Evolutionary conservation across 1,284 basidiomycete species (phyloP), one percentile per base, ranked within the genome.

Genomic region (Trichosporon sp.): DNA sequence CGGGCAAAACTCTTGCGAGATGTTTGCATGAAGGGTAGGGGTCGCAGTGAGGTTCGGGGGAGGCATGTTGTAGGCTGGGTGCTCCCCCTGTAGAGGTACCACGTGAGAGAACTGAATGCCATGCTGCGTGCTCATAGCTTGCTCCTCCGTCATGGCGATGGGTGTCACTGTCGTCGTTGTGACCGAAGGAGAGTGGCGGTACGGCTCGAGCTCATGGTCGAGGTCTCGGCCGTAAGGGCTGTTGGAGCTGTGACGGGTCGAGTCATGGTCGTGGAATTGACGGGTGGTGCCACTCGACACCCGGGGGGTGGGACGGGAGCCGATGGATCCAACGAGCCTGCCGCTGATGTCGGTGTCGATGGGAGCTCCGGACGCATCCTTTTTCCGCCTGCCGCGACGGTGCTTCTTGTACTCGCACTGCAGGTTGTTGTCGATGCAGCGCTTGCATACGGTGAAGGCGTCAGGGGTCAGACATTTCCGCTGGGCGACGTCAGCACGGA

Each of bases 351-450:
- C 59, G 14, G 31, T 35, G 32, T 63, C 59, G 59, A 35, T 32
- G 35, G 59, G 51, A 16, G 8, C 51, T 8, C 51, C 59, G 2
- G 31, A 35, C 38, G 68, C 59, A 10, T 68, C 66, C 68, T 76
- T 78, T 65, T 76, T 76, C 14, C 70, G 65, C 56, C 76, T 26
- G 5, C 77, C 76, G 0, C 77, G 70, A 10, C 72, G 73, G 67
- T 76, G 77, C 51, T 77, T 76, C 69, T 74, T 74, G 68, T 78
- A 78, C 59, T 77, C 72, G 73, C 77, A 78, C 38, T 70, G 72
- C 31, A 78, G 66, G 14, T 71, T 67, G 51, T 78, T 76, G 59
- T 71, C 73, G 14, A 64, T 38, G 65, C 77, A 78, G 21, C 77
- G 73, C 48, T 74, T 74, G 64, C 77, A 78, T 2, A 72, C 68